A percentile compares a stretch with the other conserved stretches of the same genome.
Conservation (phyloP, 345 rosid genomes). For the Viola odorata region DNA sequence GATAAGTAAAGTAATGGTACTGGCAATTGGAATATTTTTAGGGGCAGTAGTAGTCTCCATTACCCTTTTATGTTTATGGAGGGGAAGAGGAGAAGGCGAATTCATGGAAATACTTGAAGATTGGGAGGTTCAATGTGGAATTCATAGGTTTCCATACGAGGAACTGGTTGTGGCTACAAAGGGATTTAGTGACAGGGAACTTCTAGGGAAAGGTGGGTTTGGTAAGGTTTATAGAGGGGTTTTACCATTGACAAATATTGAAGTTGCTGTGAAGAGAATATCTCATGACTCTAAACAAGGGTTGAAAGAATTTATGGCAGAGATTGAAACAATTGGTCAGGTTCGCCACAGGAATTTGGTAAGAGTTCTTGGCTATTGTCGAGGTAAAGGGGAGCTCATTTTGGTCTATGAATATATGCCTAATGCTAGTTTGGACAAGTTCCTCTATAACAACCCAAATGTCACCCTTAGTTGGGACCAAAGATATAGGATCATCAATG, state of each 20-base stretch:
- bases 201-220: conserved; percentile 41
- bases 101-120: no score
- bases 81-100: no score
- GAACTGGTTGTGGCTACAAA: conserved; percentile 8
- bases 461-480: conserved; percentile 46
- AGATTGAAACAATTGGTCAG: conserved; percentile 48
- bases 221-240: conserved; percentile 60
- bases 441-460: conserved; percentile 37
- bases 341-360: conserved; percentile 61
- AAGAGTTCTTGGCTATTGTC: conserved; percentile 48
- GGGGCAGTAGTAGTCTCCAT: no score
- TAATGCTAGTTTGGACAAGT: conserved; percentile 54
- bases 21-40: background rate
- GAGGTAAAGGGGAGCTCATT: conserved; percentile 53
- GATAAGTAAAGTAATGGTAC: background rate
- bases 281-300: conserved; percentile 62
- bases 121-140: background rate
- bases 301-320: conserved; percentile 54
- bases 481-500: conserved; percentile 45
- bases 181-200: conserved; percentile 10
- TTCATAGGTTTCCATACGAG: conserved; percentile 5
- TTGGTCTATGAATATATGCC: conserved; percentile 66
- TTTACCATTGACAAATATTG: conserved; percentile 34
- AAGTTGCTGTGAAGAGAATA: conserved; percentile 59
- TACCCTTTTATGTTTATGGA: no score